phyloP scores from a whole-genome alignment of 129 eudicot genomes.

The Flaveria trinervia region DNA sequence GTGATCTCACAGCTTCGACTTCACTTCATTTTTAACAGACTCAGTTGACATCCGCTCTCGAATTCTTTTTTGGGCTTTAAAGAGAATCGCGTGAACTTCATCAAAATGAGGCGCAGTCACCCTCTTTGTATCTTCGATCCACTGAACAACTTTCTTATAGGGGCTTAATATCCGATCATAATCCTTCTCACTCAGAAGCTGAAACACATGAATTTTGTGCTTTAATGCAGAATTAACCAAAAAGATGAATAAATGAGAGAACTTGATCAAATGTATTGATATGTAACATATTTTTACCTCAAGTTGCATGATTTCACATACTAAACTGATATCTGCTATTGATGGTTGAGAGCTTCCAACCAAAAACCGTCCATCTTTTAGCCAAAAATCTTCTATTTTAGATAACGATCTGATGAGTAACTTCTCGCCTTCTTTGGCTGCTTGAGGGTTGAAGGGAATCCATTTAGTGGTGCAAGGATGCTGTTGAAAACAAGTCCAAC shows the following conservation, averaged over 20 bases:
- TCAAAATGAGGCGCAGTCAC: slow-evolving; percentile 82
- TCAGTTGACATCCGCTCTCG: slow-evolving; percentile 34
- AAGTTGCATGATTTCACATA: slow-evolving; percentile 87
- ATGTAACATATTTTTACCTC: slow-evolving; percentile 61
- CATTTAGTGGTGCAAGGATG: slow-evolving; percentile 46
- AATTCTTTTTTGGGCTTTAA: slow-evolving; percentile 39
- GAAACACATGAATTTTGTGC: not conserved
- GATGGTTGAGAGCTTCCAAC: slow-evolving; percentile 74
- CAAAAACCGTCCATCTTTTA: slow-evolving; percentile 65
- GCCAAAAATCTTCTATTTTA: slow-evolving; percentile 69
- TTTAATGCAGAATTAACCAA: not conserved
- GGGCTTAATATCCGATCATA: slow-evolving; percentile 62
- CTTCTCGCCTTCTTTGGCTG: slow-evolving; percentile 65
- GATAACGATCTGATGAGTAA: slow-evolving; percentile 53
- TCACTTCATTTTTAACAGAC: slow-evolving; percentile 23
- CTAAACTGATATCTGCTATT: slow-evolving; percentile 86
- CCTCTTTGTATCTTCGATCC: slow-evolving; percentile 69
- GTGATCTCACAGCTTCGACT: slow-evolving; percentile 44
- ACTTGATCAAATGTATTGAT: no score
- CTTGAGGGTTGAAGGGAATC: slow-evolving; percentile 45
- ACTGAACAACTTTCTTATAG: slow-evolving; percentile 66
- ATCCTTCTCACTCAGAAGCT: slow-evolving; percentile 58
- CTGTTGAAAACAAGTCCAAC: slow-evolving; percentile 46
- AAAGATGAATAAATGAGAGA: not conserved
- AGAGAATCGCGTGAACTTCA: slow-evolving; percentile 56